phyloP scores from a whole-genome alignment of 164 flowering plant genomes.

The Berberis vulgaris region DNA sequence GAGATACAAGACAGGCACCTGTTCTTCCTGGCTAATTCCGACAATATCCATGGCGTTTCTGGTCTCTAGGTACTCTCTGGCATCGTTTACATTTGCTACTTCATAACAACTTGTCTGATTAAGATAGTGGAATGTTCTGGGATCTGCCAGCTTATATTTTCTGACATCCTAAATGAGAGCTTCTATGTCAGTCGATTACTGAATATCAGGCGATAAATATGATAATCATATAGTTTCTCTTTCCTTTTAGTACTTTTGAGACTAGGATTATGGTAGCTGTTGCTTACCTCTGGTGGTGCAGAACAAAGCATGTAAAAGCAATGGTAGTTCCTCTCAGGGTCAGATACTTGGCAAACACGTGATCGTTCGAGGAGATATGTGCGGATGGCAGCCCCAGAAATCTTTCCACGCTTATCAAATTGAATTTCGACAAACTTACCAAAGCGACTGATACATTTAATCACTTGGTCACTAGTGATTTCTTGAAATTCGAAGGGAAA shows the following conservation, averaged over 20 bases:
- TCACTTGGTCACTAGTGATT: conserved; percentile 11
- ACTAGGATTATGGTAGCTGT: background rate
- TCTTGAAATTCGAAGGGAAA: background rate
- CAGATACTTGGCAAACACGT: conserved; percentile 79
- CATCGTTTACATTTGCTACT: conserved; percentile 62
- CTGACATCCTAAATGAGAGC: conserved; percentile 42
- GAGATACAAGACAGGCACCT: conserved; percentile 31
- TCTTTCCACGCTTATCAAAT: conserved; percentile 67
- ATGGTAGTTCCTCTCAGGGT: conserved; percentile 82
- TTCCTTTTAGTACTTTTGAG: too few species aligned
- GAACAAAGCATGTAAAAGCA: conserved; percentile 88
- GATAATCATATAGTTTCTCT: too few species aligned
- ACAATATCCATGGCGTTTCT: conserved; percentile 86
- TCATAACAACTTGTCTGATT: conserved; percentile 74
- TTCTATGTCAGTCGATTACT: background rate
- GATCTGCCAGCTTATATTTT: conserved; percentile 58
- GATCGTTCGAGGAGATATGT: conserved; percentile 83
- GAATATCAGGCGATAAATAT: background rate
- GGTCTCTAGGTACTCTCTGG: conserved; percentile 56
- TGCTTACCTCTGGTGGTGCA: conserved; percentile 74
- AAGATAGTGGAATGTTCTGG: conserved; percentile 69
- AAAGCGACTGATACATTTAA: conserved; percentile 52
- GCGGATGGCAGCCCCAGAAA: conserved; percentile 80
- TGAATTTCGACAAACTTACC: conserved; percentile 91
- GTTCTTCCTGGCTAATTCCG: conserved; percentile 70